These are phyloP conservation scores for Coemansia reversa DNA, from an alignment of 192 early-diverging fungal species.

Conservation along the genomic window DNA sequence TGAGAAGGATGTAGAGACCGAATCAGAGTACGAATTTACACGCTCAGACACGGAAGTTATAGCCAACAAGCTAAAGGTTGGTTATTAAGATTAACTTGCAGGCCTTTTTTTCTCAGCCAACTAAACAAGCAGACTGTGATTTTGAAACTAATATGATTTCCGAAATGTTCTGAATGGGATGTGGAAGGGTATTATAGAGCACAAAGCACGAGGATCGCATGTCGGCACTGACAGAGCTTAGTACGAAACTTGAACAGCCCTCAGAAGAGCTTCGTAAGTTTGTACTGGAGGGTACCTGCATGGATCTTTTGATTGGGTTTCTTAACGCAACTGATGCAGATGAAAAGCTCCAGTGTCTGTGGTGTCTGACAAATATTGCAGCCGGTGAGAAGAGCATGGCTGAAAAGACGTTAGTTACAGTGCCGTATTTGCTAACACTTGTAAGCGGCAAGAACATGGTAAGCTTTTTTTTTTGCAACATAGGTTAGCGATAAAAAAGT, in stretches of 20 bases:
- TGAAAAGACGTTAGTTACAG: slow-evolving; percentile 44
- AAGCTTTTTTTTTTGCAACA: not conserved
- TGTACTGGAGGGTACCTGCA: slow-evolving; percentile 42
- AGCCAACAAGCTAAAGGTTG: slow-evolving; percentile 34
- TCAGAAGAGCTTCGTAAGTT: slow-evolving; percentile 52
- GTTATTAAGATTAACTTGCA: not conserved
- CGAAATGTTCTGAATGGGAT: too few species aligned
- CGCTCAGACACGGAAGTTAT: slow-evolving; percentile 22
- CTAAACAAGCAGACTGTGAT: too few species aligned
- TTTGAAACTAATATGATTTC: too few species aligned
- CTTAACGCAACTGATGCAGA: slow-evolving; percentile 53
- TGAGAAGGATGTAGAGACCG: slow-evolving; percentile 17
- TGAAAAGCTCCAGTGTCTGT: slow-evolving; percentile 58
- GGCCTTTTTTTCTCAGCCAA: not conserved
- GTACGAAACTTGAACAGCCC: slow-evolving; percentile 51
- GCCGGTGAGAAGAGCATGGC: slow-evolving; percentile 23
- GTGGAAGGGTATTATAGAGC: slow-evolving; percentile 21
- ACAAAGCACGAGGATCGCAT: slow-evolving; percentile 21
- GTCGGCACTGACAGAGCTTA: slow-evolving; percentile 47
- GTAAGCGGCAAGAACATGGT: slow-evolving; percentile 37
- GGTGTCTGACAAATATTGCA: slow-evolving; percentile 64
- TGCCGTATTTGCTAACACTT: slow-evolving; percentile 55
- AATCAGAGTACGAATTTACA: slow-evolving; percentile 50
- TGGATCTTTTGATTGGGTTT: slow-evolving; percentile 43
- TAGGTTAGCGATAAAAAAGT: too few species aligned